Evolutionary conservation across 1,284 basidiomycete species (phyloP), one percentile per base, ranked within the genome.

Genomic region (Sanghuangporus sanghuang): DNA sequence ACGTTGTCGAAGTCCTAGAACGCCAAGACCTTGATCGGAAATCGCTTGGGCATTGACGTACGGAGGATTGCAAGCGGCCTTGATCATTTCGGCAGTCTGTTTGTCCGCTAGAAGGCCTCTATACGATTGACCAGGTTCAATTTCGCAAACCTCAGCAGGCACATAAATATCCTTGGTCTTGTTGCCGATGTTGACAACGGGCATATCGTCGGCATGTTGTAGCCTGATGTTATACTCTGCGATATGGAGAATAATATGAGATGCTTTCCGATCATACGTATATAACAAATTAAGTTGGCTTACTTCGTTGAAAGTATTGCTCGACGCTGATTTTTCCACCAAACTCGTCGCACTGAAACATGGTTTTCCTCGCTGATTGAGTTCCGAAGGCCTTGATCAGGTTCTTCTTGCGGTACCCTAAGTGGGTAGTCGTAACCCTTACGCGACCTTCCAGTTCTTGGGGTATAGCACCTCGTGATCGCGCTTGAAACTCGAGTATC

Each of bases 111-210:
- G 80, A 64, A 78, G 82, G 6, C 81, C 84, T 32, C 76, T 73
- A 69, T 81, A 86, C 0, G 83, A 74, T 63, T 83, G 82, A 6
- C 84, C 83, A 0, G 79, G 73, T 9, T 79, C 72, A 57, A 92
- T 88, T 18, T 82, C 75, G 75, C 90, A 92, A 2, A 92, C 64
- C 70, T 92, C 90, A 0, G 86, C 83, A 0, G 89, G 90, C 1
- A 90, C 73, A 66, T 73, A 82, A 49, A 77, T 77, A 0, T 79
- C 68, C 46, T 78, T 79, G 18, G 78, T 72, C 21, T 70, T 75
- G 1, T 77, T 79, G 6, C 78, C 75, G 18, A 89, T 75, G 60
- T 90, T 78, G 62, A 91, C 75, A 42, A 88, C 78, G 0, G 89
- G 88, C 2, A 89, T 72, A 38, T 87, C 77, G 8, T 75, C 64